Evolutionary conservation across 1,284 basidiomycete species (phyloP).

Genomic region (Wolfiporia cocos): DNA sequence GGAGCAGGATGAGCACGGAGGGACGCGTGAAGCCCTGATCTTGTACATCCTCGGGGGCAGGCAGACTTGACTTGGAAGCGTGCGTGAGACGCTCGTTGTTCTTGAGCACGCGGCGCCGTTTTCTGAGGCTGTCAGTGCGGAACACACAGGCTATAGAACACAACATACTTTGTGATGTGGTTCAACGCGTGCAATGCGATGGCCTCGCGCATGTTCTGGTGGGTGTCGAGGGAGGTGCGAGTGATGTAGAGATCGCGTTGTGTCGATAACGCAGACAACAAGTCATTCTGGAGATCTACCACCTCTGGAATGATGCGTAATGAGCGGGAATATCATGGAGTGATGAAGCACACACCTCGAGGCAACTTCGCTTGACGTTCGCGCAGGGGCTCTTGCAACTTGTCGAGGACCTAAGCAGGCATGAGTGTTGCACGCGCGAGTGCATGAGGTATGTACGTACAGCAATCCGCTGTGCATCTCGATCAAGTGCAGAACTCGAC

Average conservation of each 20-base stretch:
- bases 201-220: slow-evolving; percentile 54
- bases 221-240: slow-evolving; percentile 47
- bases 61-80: slow-evolving; percentile 47
- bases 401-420: slow-evolving; percentile 49
- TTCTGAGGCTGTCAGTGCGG: slow-evolving; percentile 45
- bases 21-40: slow-evolving; percentile 99
- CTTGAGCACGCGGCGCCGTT: slow-evolving; percentile 87
- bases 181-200: slow-evolving; percentile 76
- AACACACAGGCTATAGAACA: not conserved
- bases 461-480: slow-evolving; percentile 10
- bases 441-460: slow-evolving; percentile 1
- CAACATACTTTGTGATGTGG: slow-evolving; percentile 75
- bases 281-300: slow-evolving; percentile 51
- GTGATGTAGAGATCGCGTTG: slow-evolving; percentile 76
- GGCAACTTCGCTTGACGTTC: slow-evolving; percentile 45
- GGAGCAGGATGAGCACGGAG: slow-evolving; percentile 86
- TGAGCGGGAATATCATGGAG: not conserved
- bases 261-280: slow-evolving; percentile 58
- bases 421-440: not conserved
- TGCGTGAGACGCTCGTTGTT: slow-evolving; percentile 88
- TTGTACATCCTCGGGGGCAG: slow-evolving; percentile 69
- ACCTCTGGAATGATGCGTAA: slow-evolving; percentile 35
- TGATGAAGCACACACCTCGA: slow-evolving; percentile 34
- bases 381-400: slow-evolving; percentile 50
- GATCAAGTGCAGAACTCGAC: slow-evolving; percentile 12